Evolutionary conservation across 2,329 filamentous ascomycete species (phyloP).

Genomic region (Dothidotthia symphoricarpi): DNA sequence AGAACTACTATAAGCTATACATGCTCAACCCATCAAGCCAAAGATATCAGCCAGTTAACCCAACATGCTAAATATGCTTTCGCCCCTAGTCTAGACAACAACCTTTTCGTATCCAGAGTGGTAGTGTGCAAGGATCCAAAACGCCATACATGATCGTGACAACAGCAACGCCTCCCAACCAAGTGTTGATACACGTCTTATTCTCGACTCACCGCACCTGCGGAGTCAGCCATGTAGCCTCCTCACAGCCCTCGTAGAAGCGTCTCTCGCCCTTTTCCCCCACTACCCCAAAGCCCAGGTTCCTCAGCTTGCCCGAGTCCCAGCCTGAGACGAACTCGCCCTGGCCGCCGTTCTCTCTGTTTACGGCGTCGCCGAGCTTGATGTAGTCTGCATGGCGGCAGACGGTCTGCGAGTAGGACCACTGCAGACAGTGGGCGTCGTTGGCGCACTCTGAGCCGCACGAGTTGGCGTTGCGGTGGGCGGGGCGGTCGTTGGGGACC

Average conservation of each 20-base stretch:
- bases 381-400: slow-evolving; percentile 41
- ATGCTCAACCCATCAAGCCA: too few species aligned
- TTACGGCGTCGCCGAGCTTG: slow-evolving; percentile 36
- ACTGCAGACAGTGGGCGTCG: slow-evolving; percentile 38
- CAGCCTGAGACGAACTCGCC: slow-evolving; percentile 42
- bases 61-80: too few species aligned
- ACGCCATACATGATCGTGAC: slow-evolving; percentile 27
- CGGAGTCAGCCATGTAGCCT: slow-evolving; percentile 43
- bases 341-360: slow-evolving; percentile 34
- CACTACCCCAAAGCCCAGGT: slow-evolving; percentile 37
- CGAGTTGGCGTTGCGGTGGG: slow-evolving; percentile 33
- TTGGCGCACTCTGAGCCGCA: slow-evolving; percentile 38
- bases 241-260: slow-evolving; percentile 37
- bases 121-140: slow-evolving; percentile 9
- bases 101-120: slow-evolving; percentile 1
- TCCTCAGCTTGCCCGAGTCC: slow-evolving; percentile 39
- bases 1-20: too few species aligned
- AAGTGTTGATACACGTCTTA: slow-evolving; percentile 9
- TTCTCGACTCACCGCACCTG: slow-evolving; percentile 18
- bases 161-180: slow-evolving; percentile 27
- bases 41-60: too few species aligned
- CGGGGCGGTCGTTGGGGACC: slow-evolving; percentile 37
- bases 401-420: slow-evolving; percentile 39
- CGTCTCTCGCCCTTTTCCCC: slow-evolving; percentile 30
- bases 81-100: too few species aligned